A percentile compares a stretch with the other conserved stretches of the same genome.
These are phyloP conservation scores for Aspergillus neotritici DNA, from an alignment of 2,329 filamentous ascomycete species.

Conservation along the genomic window DNA sequence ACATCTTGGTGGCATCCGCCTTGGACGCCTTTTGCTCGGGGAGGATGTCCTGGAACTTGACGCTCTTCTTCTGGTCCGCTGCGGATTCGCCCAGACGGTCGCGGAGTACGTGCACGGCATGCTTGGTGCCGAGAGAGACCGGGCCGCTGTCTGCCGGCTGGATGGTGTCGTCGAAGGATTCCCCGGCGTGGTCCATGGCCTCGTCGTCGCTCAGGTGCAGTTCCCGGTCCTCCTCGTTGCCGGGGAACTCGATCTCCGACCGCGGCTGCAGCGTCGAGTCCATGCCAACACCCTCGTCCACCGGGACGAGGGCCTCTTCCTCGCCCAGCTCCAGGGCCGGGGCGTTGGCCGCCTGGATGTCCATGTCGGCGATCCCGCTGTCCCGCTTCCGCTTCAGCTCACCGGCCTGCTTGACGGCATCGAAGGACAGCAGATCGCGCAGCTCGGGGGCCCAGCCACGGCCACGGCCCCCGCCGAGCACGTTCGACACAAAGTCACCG, in stretches of 20 bases:
- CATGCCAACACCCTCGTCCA: slow-evolving; percentile 48
- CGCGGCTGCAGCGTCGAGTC: slow-evolving; percentile 44
- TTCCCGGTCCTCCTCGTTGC: slow-evolving; percentile 47
- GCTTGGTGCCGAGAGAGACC: slow-evolving; percentile 85
- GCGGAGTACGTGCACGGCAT: slow-evolving; percentile 89
- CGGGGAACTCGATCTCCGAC: slow-evolving; percentile 62
- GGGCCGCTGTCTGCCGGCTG: slow-evolving; percentile 80
- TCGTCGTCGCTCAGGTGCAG: slow-evolving; percentile 46
- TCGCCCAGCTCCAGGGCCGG: slow-evolving; percentile 57
- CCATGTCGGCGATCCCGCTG: slow-evolving; percentile 75
- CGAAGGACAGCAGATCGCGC: slow-evolving; percentile 82
- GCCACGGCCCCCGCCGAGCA: slow-evolving; percentile 74
- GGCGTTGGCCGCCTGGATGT: slow-evolving; percentile 61
- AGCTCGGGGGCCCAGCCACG: slow-evolving; percentile 87
- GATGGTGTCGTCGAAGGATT: slow-evolving; percentile 73
- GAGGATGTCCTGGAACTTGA: slow-evolving; percentile 86
- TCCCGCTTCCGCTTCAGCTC: slow-evolving; percentile 93
- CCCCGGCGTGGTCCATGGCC: slow-evolving; percentile 42
- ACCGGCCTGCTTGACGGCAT: slow-evolving; percentile 67
- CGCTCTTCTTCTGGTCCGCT: slow-evolving; percentile 69
- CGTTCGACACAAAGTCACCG: slow-evolving; percentile 80
- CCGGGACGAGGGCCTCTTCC: slow-evolving; percentile 53
- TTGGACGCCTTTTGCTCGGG: slow-evolving; percentile 75
- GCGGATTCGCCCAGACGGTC: slow-evolving; percentile 67
- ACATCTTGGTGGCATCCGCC: slow-evolving; percentile 97